A percentile compares a stretch with the other conserved stretches of the same genome.
phyloP scores from a whole-genome alignment of 331 rosid species.

The Erythrophleum ivorense region DNA sequence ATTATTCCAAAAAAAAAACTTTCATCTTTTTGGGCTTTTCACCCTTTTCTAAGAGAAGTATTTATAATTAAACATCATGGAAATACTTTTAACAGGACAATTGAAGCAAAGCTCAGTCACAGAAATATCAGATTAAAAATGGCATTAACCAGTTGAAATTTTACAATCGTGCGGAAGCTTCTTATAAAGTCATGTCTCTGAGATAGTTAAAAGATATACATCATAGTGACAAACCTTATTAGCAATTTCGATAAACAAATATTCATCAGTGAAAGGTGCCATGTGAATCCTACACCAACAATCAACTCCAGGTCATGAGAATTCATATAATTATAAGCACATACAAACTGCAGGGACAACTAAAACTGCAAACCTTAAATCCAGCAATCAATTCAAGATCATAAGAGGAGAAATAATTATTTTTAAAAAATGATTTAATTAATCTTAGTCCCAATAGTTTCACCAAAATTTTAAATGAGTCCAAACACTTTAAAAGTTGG shows the following conservation, averaged over 20 bases:
- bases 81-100: conserved; percentile 30
- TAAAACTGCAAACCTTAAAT: conserved; percentile 25
- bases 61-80: conserved; percentile 21
- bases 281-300: conserved; percentile 59
- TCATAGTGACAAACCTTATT: conserved; percentile 70
- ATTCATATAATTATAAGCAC: conserved; percentile 37
- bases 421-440: not conserved
- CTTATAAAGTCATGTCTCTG: conserved; percentile 6
- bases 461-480: not conserved
- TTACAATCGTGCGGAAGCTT: conserved; percentile 15
- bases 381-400: conserved; percentile 35
- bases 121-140: conserved; percentile 1
- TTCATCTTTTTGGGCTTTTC: not conserved
- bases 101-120: conserved; percentile 31
- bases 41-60: not conserved
- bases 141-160: not conserved
- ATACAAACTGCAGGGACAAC: not conserved
- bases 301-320: conserved; percentile 53
- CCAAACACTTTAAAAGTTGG: no score
- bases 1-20: not conserved
- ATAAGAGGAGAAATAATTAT: conserved; percentile 33
- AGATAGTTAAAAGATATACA: conserved; percentile 14
- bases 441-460: not conserved
- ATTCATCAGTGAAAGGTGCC: conserved; percentile 78
- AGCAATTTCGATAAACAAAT: conserved; percentile 85